Conservation (phyloP, 1,284 basidiomycete genomes). For the Schizophyllum commune region DNA sequence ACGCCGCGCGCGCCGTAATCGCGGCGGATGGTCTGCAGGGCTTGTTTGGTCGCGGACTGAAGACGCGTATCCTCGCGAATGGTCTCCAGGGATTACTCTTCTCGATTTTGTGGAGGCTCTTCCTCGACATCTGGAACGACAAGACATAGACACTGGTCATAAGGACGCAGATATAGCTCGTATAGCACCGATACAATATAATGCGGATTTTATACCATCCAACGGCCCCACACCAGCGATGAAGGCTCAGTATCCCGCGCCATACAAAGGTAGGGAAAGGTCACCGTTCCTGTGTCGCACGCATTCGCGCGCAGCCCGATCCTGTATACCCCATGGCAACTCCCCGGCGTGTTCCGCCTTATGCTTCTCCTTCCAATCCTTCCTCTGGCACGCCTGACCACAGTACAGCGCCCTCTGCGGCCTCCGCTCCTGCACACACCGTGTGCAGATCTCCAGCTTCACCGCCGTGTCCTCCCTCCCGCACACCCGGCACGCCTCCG, state of each 20-base stretch:
- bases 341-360: not conserved
- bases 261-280: not conserved
- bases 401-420: not conserved
- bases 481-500: not conserved
- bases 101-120: conserved; percentile 78
- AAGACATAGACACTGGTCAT: not conserved
- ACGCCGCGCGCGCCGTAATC: conserved; percentile 62
- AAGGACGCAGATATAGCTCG: not conserved
- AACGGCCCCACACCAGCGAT: not conserved
- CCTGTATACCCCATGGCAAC: not conserved
- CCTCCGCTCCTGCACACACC: not conserved
- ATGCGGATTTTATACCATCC: too few relatives aligned
- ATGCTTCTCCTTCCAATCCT: not conserved
- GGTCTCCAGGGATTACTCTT: conserved; percentile 86
- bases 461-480: not conserved
- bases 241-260: not conserved
- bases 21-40: conserved; percentile 57
- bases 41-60: conserved; percentile 75
- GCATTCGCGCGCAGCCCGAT: not conserved
- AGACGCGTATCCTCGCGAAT: conserved; percentile 77
- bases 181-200: too few relatives aligned
- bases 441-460: not conserved
- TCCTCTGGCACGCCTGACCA: not conserved
- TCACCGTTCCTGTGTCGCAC: not conserved
- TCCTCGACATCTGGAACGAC: conserved; percentile 60